A percentile compares a stretch with the other conserved stretches of the same genome.
Conservation (phyloP, 768 basidiomycete genomes). For the Dendrothele bispora region DNA sequence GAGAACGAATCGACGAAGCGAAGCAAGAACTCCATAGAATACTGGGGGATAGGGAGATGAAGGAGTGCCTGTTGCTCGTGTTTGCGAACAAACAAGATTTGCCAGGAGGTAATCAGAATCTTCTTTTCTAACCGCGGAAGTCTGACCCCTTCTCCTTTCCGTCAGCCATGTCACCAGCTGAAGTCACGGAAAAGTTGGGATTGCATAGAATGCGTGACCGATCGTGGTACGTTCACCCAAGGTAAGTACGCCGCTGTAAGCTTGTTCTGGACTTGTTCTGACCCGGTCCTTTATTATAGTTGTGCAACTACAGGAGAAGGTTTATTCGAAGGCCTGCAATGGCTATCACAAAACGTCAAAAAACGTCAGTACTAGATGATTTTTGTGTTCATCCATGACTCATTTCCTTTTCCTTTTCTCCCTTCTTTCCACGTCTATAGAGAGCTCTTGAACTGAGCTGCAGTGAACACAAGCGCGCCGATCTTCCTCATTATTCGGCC, state of each 20-base stretch:
- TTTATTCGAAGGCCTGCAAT: conserved; percentile 94
- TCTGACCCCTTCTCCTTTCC: not conserved
- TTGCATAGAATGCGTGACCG: conserved; percentile 95
- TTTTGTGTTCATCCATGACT: conserved; percentile 8
- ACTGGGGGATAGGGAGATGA: conserved; percentile 96
- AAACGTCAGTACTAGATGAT: conserved; percentile 71
- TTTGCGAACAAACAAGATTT: conserved; percentile 99
- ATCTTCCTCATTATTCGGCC: conserved; percentile 18
- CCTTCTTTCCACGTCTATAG: conserved; percentile 21
- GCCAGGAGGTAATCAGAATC: conserved; percentile 72
- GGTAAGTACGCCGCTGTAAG: conserved; percentile 47
- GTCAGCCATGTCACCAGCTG: conserved; percentile 98
- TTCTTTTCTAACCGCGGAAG: not conserved
- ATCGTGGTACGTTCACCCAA: conserved; percentile 99
- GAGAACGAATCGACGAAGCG: conserved; percentile 95
- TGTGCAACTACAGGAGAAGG: conserved; percentile 97
- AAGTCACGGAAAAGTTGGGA: conserved; percentile 96
- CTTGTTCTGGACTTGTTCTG: conserved; percentile 2
- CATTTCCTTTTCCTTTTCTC: conserved; percentile 11
- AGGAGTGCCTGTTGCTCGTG: conserved; percentile 94
- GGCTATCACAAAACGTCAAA: conserved; percentile 97
- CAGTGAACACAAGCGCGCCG: too few relatives aligned
- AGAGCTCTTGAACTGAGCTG: too few relatives aligned
- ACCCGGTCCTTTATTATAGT: conserved; percentile 37
- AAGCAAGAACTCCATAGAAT: conserved; percentile 95